Evolutionary conservation across 495 filamentous ascomycete genomes (phyloP).

Genomic region (Penicillium cataractarum): DNA sequence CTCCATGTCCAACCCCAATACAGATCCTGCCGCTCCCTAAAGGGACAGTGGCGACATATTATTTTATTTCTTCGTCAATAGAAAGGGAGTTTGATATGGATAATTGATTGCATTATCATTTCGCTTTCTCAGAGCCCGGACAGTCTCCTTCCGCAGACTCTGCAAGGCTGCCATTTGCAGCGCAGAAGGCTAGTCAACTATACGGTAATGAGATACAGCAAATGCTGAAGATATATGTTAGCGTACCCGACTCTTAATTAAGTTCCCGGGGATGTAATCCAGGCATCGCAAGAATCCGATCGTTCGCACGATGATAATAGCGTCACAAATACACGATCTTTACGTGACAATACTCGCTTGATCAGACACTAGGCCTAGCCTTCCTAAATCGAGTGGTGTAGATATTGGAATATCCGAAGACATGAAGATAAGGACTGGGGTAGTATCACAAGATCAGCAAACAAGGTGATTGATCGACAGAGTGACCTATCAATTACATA

Average conservation of each 20-base stretch:
- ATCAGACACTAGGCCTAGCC: no score
- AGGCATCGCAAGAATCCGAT: neutral
- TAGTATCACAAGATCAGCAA: neutral
- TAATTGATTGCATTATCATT: neutral
- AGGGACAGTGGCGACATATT: neutral
- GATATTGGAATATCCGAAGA: neutral
- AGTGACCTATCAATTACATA: neutral
- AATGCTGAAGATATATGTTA: neutral
- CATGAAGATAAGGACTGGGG: no score
- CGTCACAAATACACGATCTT: neutral
- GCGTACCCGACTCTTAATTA: neutral
- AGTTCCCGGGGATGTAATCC: neutral
- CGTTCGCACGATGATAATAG: neutral
- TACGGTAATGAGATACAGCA: neutral
- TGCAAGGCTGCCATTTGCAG: neutral
- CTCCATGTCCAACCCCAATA: neutral
- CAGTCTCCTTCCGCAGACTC: neutral
- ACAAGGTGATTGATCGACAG: neutral
- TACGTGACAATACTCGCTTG: neutral
- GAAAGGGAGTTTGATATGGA: neutral
- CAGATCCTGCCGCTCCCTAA: neutral
- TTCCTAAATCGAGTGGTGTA: no score
- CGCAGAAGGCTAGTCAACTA: neutral
- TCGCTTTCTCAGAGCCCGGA: neutral
- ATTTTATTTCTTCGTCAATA: neutral